These are phyloP conservation scores for Heterococcus sp. DNA, from an alignment of 108 stramenopile species.

Conservation along the genomic window DNA sequence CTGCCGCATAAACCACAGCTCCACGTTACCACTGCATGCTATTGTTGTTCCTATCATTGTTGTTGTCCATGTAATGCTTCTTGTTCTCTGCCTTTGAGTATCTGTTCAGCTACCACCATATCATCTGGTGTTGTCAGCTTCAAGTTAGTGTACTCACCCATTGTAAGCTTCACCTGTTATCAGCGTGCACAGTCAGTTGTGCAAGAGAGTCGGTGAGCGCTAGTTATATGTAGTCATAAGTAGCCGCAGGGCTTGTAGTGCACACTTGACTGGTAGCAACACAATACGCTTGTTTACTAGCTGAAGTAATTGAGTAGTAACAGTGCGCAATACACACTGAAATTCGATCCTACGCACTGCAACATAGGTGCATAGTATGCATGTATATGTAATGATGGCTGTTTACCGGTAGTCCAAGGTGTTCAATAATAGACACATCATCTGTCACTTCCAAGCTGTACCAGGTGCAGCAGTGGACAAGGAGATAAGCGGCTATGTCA, in stretches of 20 bases:
- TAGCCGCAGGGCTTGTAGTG: not conserved
- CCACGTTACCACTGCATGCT: too few relatives aligned
- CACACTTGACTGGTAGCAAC: not conserved
- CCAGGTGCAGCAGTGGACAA: not conserved
- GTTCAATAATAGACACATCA: conserved; percentile 90
- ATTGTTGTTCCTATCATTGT: too few relatives aligned
- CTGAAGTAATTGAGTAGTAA: not conserved
- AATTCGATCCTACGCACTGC: too few relatives aligned
- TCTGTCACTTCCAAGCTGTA: conserved; percentile 78
- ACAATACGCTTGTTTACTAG: not conserved
- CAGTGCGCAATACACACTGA: not conserved
- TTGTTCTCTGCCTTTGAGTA: conserved; percentile 68
- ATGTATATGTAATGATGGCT: too few relatives aligned
- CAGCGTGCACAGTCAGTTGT: not conserved
- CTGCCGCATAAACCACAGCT: too few relatives aligned
- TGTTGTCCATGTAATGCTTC: too few relatives aligned
- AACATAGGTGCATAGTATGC: too few relatives aligned
- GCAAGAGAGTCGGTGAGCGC: not conserved
- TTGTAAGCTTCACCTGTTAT: conserved; percentile 70
- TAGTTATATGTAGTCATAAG: not conserved
- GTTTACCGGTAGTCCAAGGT: conserved; percentile 73
- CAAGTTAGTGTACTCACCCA: conserved; percentile 89
- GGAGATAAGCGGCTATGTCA: too few relatives aligned
- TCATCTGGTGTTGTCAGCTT: conserved; percentile 95
- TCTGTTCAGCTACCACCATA: conserved; percentile 80